Evolutionary conservation across 495 filamentous ascomycete genomes (phyloP), one percentile per base, ranked within the genome.

Genomic region (Apiosordaria backusii): DNA sequence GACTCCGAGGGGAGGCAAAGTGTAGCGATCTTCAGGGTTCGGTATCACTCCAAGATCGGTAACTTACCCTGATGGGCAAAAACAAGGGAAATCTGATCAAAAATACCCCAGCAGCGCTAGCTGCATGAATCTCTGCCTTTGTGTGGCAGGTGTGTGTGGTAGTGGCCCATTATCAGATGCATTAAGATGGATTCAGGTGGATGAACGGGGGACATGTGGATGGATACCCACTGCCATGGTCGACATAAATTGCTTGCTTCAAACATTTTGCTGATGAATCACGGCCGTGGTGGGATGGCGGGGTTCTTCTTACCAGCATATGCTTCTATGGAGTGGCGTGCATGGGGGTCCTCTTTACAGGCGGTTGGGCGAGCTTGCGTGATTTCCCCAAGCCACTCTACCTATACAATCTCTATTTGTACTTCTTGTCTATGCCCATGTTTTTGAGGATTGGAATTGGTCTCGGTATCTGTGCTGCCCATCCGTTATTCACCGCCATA

Each of bases 321-420:
- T 60, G 57, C 24, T 24, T 60, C 23, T 45, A 45, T 1, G 35
- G 35, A n/a, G 57, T 35, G 22, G 57, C 24, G 26, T 60, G 57
- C 57, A 60, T 25, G 26, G 57, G 57, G 57, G 57, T 29, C 26
- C 24, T 24, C 64, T 60, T 63, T 35, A 35, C 24, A 24, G 21
- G 19, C 9, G 16, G 57, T 69, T 62, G 63, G 63, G 67, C 63
- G 29, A 69, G 26, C 19, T 69, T 66, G 67, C 67, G 67, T 69
- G 67, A 69, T 69, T 65, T 55, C 16, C 53, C 63, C 57, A 55
- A 22, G n/a, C n/a, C 52, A 9, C 18, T 53, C 4, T 16, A 21
- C 13, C 4, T 13, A 21, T 21, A 29, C 27, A 29, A 18, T 53
- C 50, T 53, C 50, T 4, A 16, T 21, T 53, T 16, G 50, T 53